These are phyloP conservation scores for Saccharomyces pastorianus DNA, from an alignment of 1,139 yeast genomes.

Conservation along the genomic window DNA sequence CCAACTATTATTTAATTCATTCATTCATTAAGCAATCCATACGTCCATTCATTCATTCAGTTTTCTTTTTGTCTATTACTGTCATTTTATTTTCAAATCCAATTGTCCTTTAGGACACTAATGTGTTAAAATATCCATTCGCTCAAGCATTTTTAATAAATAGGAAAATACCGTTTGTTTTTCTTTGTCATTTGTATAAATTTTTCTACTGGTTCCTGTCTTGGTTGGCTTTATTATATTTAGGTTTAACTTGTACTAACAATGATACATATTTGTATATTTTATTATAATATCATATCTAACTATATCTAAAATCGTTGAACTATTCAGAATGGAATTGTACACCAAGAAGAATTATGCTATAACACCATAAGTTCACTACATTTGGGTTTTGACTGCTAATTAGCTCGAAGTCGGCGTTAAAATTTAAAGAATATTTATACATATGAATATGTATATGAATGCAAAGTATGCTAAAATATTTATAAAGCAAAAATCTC, in stretches of 20 bases:
- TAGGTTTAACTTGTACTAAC: background rate
- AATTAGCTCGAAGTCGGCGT: background rate
- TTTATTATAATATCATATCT: background rate
- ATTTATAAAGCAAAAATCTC: background rate
- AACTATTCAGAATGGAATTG: background rate
- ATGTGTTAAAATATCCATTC: background rate
- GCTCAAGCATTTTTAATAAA: background rate
- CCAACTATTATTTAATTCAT: slow-evolving; percentile 2
- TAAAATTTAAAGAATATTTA: background rate
- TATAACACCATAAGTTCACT: background rate
- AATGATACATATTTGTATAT: background rate
- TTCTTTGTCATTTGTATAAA: slow-evolving; percentile 1
- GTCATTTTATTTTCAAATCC: background rate
- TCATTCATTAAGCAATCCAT: slow-evolving; percentile 2
- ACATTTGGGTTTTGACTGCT: background rate
- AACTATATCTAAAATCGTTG: background rate
- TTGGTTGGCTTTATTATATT: background rate
- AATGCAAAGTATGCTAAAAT: background rate
- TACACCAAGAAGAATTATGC: background rate
- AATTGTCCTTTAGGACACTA: background rate
- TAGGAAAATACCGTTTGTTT: background rate
- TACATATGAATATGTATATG: background rate
- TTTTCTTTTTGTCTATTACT: slow-evolving; percentile 4
- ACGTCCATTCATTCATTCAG: slow-evolving; percentile 1
- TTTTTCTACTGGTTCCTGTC: background rate